Base-by-base conservation (phyloP, 768 basidiomycete genomes). In the Mycena belliarum region DNA sequence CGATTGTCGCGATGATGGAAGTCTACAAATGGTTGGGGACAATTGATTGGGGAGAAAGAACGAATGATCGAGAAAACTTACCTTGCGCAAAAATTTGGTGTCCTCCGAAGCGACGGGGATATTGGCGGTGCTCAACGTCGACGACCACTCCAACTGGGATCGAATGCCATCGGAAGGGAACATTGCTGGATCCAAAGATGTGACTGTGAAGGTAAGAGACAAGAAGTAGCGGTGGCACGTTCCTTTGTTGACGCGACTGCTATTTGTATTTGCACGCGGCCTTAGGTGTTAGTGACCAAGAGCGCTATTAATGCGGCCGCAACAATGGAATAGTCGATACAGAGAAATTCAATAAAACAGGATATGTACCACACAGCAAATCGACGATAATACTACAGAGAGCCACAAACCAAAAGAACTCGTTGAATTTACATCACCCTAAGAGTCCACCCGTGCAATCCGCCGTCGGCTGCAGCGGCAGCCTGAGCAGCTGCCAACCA, bases 1-100 rank as follows among this genome's bases (percentile, higher is more conserved):
- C 97, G 69, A 99, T 99, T 65, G 97, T 99, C 58, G 95, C 96
- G 73, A 99, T 98, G 76, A 99, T 98, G 59, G 91, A 82, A 15
- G 95, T 97, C 97, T 99, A 65, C 29, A 54, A 61, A 63, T 47
- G 12, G 52, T 60, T 55, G 35, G 49, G 35, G 53, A 46, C 57
- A 63, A 59, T 46, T 50, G 25, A 24, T 53, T 50, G 60, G 53
- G 38, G 28, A 28, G 26, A 52, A 26, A 42, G 44, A 20, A 52
- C 48, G 51, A 20, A 52, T 46, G 51, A 52, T 29, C 10, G 37
- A 33, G 29, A 61, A 55, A 50, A 50, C 63, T 64, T 59, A 95
- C 95, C 87, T 98, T 99, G 77, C 96, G 90, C 66, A 87, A 75
- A 72, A 78, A 93, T 78, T 93, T 95, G 68, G 91, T 93, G 54